These are phyloP conservation scores for thale cress (Arabidopsis thaliana) DNA, from an alignment of 345 rosid species.

Conservation along the genomic window TAIR10.1 NC_003070.9:17770001-17770500, in stretches of 20 bases:
- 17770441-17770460: slow-evolving; percentile 21
- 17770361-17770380: slow-evolving; percentile 75
- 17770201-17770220: slow-evolving; percentile 35
- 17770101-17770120: slow-evolving; percentile 17
- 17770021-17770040: not conserved
- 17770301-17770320: not conserved
- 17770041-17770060: not conserved
- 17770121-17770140: slow-evolving; percentile 24
- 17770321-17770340: slow-evolving; percentile 3
- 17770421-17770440: slow-evolving; percentile 33
- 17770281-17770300: not conserved
- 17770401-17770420: slow-evolving; percentile 62
- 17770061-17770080: not conserved
- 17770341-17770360: slow-evolving; percentile 52
- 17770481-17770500: slow-evolving; percentile 1
- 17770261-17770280: slow-evolving; percentile 20
- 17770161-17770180: slow-evolving; percentile 28
- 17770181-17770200: not conserved
- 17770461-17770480: not conserved
- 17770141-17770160: slow-evolving; percentile 26
- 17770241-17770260: slow-evolving; percentile 16
- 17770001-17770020: slow-evolving; percentile 13
- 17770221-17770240: slow-evolving; percentile 22
- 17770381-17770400: slow-evolving; percentile 50
- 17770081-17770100: slow-evolving; percentile 5